phyloP scores from a whole-genome alignment of 345 rosid genomes.

The Combretum micranthum region DNA sequence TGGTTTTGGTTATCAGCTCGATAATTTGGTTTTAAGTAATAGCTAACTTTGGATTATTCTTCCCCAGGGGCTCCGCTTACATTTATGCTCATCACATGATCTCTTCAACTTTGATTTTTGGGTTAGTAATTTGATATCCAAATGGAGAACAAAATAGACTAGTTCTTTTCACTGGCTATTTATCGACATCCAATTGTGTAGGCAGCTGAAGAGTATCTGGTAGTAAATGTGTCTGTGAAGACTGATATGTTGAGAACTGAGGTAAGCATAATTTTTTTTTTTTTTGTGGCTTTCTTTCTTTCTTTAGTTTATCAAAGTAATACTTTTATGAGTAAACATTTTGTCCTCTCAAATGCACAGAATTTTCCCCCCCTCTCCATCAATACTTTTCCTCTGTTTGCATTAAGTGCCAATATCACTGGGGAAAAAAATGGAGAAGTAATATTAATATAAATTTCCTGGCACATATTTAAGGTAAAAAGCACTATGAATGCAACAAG shows the following conservation, averaged over 20 bases:
- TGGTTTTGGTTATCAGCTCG: too few species aligned
- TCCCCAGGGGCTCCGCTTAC: constrained; percentile 80
- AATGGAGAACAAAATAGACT: constrained; percentile 16
- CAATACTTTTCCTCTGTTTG: too few species aligned
- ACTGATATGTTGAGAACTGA: constrained; percentile 56
- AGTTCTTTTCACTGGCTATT: constrained; percentile 16
- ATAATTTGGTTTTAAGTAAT: neutral
- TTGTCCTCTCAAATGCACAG: too few species aligned
- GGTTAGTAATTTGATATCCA: constrained; percentile 57
- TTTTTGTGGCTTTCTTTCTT: too few species aligned
- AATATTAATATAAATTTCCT: too few species aligned
- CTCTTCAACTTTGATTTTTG: constrained; percentile 80
- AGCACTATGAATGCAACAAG: too few species aligned
- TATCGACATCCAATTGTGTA: constrained; percentile 29
- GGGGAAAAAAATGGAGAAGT: too few species aligned
- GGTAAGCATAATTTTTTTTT: constrained; percentile 36
- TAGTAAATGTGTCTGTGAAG: constrained; percentile 76
- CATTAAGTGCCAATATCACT: too few species aligned
- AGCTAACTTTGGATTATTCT: constrained; percentile 6
- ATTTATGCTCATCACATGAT: constrained; percentile 79
- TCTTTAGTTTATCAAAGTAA: too few species aligned
- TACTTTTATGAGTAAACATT: too few species aligned
- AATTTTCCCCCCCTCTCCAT: too few species aligned
- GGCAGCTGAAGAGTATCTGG: constrained; percentile 67
- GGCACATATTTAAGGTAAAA: too few species aligned